These are phyloP conservation scores for Coffea eugenioides DNA, from an alignment of 257 asterid species.

Conservation along the genomic window DNA sequence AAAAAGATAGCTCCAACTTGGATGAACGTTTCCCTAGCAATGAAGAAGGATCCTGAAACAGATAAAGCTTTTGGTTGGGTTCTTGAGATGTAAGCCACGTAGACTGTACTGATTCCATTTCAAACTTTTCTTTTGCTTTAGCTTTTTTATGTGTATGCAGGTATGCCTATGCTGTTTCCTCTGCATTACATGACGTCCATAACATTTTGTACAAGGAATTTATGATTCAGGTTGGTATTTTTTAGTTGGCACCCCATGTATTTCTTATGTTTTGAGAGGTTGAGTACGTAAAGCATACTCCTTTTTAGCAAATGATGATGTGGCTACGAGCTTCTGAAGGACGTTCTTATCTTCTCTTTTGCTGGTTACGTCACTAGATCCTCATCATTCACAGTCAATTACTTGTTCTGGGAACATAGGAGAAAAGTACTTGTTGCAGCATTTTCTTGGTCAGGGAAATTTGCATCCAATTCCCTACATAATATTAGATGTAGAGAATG, in stretches of 20 bases:
- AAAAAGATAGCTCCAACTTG: conserved; percentile 90
- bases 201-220: conserved; percentile 83
- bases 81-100: conserved; percentile 75
- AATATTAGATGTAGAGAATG: neutral
- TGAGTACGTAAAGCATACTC: neutral
- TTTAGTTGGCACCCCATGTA: neutral
- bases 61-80: conserved; percentile 99
- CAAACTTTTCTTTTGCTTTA: neutral
- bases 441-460: neutral
- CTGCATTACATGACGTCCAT: conserved; percentile 80
- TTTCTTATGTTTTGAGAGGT: neutral
- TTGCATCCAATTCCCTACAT: neutral
- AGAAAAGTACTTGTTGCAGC: neutral
- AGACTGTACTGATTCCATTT: conserved; percentile 1
- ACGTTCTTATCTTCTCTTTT: neutral
- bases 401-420: neutral
- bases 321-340: neutral
- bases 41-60: conserved; percentile 92
- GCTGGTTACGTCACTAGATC: neutral
- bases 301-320: neutral
- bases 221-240: conserved; percentile 80
- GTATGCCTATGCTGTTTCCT: conserved; percentile 92
- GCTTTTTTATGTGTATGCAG: conserved; percentile 37
- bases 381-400: neutral
- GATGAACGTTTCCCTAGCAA: conserved; percentile 94